These are phyloP conservation scores for Cyclotella cryptica DNA, from an alignment of 108 stramenopile species.

Conservation along the genomic window DNA sequence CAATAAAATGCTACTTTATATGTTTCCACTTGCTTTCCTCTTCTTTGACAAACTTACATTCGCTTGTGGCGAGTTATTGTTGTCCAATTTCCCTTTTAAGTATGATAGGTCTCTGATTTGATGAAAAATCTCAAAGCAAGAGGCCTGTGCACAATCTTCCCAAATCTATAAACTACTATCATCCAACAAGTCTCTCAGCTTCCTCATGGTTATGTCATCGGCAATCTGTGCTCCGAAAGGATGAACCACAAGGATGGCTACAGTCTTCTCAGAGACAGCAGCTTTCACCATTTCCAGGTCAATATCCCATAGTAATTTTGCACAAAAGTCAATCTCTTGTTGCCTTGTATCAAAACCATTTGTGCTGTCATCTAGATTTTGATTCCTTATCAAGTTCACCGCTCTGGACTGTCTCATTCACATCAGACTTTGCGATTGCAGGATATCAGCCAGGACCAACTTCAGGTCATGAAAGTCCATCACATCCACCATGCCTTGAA, in stretches of 20 bases:
- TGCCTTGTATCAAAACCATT: neutral
- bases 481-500: slow-evolving; percentile 83
- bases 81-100: no score
- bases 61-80: no score
- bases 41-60: no score
- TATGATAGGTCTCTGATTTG: no score
- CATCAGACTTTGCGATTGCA: neutral
- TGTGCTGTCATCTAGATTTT: neutral
- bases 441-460: slow-evolving; percentile 77
- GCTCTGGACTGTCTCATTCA: slow-evolving; percentile 1
- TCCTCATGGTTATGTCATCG: slow-evolving; percentile 29
- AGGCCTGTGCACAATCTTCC: slow-evolving; percentile 93
- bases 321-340: neutral
- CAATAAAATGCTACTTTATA: no score
- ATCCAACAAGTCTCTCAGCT: slow-evolving; percentile 57
- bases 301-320: slow-evolving; percentile 39
- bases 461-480: slow-evolving; percentile 59
- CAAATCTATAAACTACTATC: slow-evolving; percentile 62
- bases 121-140: no score
- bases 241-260: slow-evolving; percentile 86
- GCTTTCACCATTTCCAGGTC: slow-evolving; percentile 53
- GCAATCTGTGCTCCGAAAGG: slow-evolving; percentile 72
- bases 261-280: slow-evolving; percentile 66
- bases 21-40: no score
- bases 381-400: slow-evolving; percentile 13